Base-by-base conservation (phyloP, 176 grass and related monocot genomes). In the Lolium multiflorum region DNA sequence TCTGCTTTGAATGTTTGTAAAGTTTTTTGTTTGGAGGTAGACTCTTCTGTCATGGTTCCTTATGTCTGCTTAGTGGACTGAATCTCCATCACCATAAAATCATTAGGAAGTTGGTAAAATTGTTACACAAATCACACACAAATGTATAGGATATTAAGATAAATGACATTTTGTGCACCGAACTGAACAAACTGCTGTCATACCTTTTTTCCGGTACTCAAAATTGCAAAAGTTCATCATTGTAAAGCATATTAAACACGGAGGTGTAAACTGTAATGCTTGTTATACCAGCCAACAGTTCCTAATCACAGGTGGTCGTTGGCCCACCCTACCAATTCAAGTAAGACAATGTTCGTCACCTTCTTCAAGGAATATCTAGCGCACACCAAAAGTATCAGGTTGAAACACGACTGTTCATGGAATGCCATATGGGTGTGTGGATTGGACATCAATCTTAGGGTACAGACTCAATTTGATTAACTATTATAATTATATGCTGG, bases 161-260 rank as follows among this genome's bases (percentile, higher is more conserved):
- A 58, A 78, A 24, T 60, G 56, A 0, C 6, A 43, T 24, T 64
- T 65, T 68, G 14, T 38, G 15, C 68, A 84, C 74, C 13, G 59
- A 78, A 55, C 16, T n/a, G 68, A 69, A 60, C 74, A 79, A 28
- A 51, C 65, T 74, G 22, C n/a, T 5, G 18, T 73, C 55, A 28
- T 28, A 28, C 28, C 28, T 51, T 81, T 52, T 3, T 24, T 22
- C 66, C 13, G 47, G 26, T 81, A 20, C 46, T 83, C 7, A 60
- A 48, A 58, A 62, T 31, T 63, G 4, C 41, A 50, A 84, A 75
- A 48, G 70, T 35, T 60, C 16, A 74, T n/a, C 41, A 49, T 31
- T 51, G 18, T 83, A n/a, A 83, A 74, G 9, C 39, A 62, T 74
- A 61, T 74, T 74, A 35, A 74, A 49, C 6, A n/a, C 28, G 82